Base-by-base conservation (phyloP, 495 filamentous ascomycete genomes). In the Penicillium argentinense region DNA sequence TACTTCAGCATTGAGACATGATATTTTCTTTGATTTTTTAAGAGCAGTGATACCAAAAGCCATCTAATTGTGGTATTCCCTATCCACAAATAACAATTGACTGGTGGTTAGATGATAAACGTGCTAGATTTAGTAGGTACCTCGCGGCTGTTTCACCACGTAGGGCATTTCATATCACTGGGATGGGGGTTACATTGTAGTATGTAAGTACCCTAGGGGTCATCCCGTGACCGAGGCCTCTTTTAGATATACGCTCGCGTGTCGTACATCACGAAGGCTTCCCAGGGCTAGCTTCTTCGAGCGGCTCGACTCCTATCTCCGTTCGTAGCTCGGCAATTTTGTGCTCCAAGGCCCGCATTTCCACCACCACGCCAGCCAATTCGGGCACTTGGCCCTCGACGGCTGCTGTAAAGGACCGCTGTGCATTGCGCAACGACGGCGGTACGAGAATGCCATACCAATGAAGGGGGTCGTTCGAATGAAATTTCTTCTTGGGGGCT, bases 361-460 rank as follows among this genome's bases (percentile, higher is more conserved):
- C 84, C 32, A 83, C 75, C 3, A 83, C 76, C 1, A 89, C 67
- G 27, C 59, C 68, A 16, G 68, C 72, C 51, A 79, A 40, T 28
- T 64, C 59, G 0, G 69, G 60, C 21, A 77, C 46, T 12, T 49
- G 37, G 25, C 54, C 51, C 16, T 65, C 58, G 7, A 75, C 57
- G 12, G 60, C 74, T 14, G 56, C 57, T 9, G 59, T 69, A 39
- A 79, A 79, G 17, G 61, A 67, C 27, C 54, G 64, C 60, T 88
- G 85, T 0, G 85, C 83, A 17, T 59, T 68, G 39, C 82, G 79
- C 28, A 90, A 72, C 5, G 81, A 64, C 19, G 64, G 65, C 0
- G 86, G 81, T 7, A 82, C 75, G 1, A 89, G 65, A 26, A 89
- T 75, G 4, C 86, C 86, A 60, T 85, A 89, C 84, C 84, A 87